phyloP scores from a whole-genome alignment of 2,329 filamentous ascomycete genomes.

The Aplosporella prunicola region DNA sequence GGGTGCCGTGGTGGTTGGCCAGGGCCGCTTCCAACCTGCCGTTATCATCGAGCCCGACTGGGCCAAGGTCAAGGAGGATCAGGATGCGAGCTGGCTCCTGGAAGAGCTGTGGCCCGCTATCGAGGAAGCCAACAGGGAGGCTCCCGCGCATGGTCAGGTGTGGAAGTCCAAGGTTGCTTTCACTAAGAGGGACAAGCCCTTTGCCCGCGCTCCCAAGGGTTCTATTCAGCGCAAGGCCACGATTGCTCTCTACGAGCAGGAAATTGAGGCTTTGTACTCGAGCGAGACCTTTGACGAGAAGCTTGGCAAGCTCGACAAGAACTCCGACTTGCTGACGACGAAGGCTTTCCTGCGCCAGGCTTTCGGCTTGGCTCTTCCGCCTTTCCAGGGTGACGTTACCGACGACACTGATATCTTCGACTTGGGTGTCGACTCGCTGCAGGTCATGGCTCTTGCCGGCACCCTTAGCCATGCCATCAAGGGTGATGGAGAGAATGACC shows the following conservation, averaged over 20 bases:
- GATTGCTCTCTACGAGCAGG: conserved; percentile 31
- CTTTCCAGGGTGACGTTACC: conserved; percentile 1
- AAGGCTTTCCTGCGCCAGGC: conserved; percentile 13
- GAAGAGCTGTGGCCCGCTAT: conserved; percentile 38
- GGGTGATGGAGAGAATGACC: background rate
- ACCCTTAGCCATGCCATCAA: conserved; percentile 15
- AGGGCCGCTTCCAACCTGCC: conserved; percentile 19
- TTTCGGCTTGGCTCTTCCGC: conserved; percentile 9
- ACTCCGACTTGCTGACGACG: conserved; percentile 8
- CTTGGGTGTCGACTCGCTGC: conserved; percentile 27
- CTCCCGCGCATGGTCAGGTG: conserved; percentile 35
- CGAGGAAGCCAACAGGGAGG: conserved; percentile 33
- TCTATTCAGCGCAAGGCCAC: conserved; percentile 35
- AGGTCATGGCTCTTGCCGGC: conserved; percentile 18
- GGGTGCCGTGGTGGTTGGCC: conserved; percentile 25
- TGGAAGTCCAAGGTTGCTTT: conserved; percentile 35
- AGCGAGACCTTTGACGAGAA: conserved; percentile 8
- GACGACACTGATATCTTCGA: conserved; percentile 21
- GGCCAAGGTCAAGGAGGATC: conserved; percentile 6
- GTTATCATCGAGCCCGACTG: conserved; percentile 21
- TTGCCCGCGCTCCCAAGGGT: conserved; percentile 38
- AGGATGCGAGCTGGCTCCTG: conserved; percentile 19
- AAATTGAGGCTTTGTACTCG: conserved; percentile 38
- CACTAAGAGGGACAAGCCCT: conserved; percentile 33
- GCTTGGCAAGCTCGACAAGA: conserved; percentile 6